Evolutionary conservation across 2,329 filamentous ascomycete species (phyloP).

Genomic region (Cercospora sp.): DNA sequence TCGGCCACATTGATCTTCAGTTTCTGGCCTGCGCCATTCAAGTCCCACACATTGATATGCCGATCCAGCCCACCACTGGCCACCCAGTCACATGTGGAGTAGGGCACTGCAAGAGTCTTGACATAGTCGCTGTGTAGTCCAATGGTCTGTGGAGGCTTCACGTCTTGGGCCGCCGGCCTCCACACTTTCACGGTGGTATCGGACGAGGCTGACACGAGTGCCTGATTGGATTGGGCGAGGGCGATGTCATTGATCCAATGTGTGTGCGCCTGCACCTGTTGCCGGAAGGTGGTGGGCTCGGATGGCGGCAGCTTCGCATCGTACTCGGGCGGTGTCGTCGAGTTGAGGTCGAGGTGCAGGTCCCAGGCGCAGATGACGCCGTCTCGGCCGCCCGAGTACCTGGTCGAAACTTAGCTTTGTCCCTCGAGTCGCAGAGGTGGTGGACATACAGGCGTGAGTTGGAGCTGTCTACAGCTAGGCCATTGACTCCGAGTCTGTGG

Average conservation of each 20-base stretch:
- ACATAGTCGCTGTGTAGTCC: constrained; percentile 95
- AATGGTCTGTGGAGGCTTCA: constrained; percentile 72
- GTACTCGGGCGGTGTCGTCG: constrained; percentile 38
- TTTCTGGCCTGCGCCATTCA: constrained; percentile 81
- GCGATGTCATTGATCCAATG: constrained; percentile 96
- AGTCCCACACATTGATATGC: constrained; percentile 90
- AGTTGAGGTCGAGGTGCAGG: constrained; percentile 66
- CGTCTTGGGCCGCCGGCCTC: constrained; percentile 69
- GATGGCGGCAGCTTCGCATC: constrained; percentile 38
- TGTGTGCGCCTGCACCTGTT: constrained; percentile 77
- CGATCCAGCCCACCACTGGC: constrained; percentile 91
- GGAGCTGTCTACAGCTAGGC: constrained; percentile 79
- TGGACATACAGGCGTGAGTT: constrained; percentile 66
- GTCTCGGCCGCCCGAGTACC: constrained; percentile 92
- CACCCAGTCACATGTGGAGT: constrained; percentile 74
- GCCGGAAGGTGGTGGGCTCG: constrained; percentile 56
- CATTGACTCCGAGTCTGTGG: constrained; percentile 92
- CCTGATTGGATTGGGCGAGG: constrained; percentile 73
- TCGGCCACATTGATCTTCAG: constrained; percentile 82
- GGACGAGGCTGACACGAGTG: constrained; percentile 86
- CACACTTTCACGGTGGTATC: constrained; percentile 91
- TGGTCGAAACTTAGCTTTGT: constrained; percentile 39
- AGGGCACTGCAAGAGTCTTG: constrained; percentile 84
- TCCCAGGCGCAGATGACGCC: constrained; percentile 97
- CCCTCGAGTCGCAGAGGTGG: background rate